Conservation (phyloP, 441 rosid species). For the Mallotus japonicus region DNA sequence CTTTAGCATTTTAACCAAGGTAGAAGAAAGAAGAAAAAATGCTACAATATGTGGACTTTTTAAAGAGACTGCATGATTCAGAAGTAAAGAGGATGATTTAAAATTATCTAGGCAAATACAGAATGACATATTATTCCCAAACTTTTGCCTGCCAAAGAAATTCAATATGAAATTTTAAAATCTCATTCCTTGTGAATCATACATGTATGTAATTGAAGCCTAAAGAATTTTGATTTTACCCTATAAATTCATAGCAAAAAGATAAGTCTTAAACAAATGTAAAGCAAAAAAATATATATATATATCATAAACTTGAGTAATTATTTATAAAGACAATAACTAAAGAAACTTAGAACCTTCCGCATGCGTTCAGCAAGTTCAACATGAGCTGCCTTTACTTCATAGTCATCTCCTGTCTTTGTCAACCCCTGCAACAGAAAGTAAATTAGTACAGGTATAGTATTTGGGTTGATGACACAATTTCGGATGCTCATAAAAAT, state of each 20-base stretch:
- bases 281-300: background rate
- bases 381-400: slow-evolving; percentile 94
- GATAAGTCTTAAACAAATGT: background rate
- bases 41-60: no score
- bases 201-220: background rate
- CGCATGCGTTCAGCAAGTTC: slow-evolving; percentile 99
- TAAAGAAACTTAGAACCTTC: slow-evolving; percentile 45
- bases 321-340: background rate
- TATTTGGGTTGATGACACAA: slow-evolving; percentile 8
- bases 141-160: no score
- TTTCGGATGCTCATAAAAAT: background rate
- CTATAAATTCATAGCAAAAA: background rate
- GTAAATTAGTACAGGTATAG: slow-evolving; percentile 19
- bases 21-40: no score
- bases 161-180: no score
- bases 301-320: background rate
- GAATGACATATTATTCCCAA: no score
- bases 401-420: slow-evolving; percentile 93
- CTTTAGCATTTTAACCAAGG: background rate
- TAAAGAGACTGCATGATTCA: no score
- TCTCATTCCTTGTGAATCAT: no score
- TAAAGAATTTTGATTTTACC: background rate
- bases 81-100: no score
- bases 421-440: slow-evolving; percentile 72
- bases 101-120: no score